phyloP scores from a whole-genome alignment of 23 red algal genomes.

The Gracilaria caudata region DNA sequence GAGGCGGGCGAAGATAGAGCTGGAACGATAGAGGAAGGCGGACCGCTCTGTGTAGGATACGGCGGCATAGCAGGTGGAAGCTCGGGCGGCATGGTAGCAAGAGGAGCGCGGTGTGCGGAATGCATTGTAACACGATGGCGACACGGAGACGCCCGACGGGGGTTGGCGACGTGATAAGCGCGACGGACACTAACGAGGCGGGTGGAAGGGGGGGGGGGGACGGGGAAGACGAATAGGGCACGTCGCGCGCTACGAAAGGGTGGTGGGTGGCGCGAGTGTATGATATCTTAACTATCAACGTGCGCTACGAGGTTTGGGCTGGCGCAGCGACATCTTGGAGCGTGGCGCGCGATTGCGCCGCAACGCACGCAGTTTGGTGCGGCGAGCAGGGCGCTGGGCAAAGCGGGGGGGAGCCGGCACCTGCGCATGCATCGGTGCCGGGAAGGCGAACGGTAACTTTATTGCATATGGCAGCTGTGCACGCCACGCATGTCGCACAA shows the following conservation, averaged over 20 bases:
- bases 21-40: not conserved
- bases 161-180: constrained; percentile 4
- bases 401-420: not conserved
- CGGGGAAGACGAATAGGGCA: constrained; percentile 6
- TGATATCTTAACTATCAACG: not conserved
- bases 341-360: constrained; percentile 4
- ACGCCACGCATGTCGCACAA: not conserved
- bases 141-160: constrained; percentile 37
- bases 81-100: constrained; percentile 22
- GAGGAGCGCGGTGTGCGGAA: constrained; percentile 10
- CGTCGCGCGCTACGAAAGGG: not conserved
- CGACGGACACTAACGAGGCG: not conserved
- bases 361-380: constrained; percentile 1
- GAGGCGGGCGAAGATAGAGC: not conserved
- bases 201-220: not conserved
- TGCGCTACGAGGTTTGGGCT: constrained; percentile 8
- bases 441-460: constrained; percentile 9
- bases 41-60: not conserved
- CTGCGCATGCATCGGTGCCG: not conserved
- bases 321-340: not conserved
- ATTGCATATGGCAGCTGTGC: constrained; percentile 2
- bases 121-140: not conserved
- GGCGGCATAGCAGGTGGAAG: constrained; percentile 8
- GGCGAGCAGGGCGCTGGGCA: constrained; percentile 12
- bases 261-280: not conserved